These are phyloP conservation scores for Leccinum fuscescens DNA, from an alignment of 1,284 basidiomycete species.

Conservation along the genomic window DNA sequence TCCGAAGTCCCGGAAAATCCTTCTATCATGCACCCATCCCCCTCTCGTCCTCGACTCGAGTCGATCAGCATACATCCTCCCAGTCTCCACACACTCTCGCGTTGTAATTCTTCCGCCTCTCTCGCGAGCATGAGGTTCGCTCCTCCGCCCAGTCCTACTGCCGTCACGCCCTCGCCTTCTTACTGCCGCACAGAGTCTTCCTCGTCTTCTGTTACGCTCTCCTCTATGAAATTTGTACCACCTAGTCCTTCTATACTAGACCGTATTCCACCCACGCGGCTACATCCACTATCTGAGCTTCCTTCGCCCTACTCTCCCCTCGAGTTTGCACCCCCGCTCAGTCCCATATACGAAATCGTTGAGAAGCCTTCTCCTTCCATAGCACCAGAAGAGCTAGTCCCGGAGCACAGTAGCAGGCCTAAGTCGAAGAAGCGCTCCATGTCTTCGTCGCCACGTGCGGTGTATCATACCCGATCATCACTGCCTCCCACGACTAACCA, in stretches of 20 bases:
- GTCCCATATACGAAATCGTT: slow-evolving; percentile 27
- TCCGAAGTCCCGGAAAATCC: slow-evolving; percentile 27
- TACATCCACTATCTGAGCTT: slow-evolving; percentile 18
- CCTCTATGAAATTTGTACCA: slow-evolving; percentile 30
- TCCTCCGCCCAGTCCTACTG: slow-evolving; percentile 30
- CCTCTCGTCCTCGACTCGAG: slow-evolving; percentile 13
- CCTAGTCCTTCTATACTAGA: slow-evolving; percentile 26
- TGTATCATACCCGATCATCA: slow-evolving; percentile 12
- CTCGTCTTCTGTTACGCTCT: slow-evolving; percentile 21
- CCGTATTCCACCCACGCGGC: not conserved
- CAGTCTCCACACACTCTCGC: slow-evolving; percentile 15
- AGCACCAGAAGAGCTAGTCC: slow-evolving; percentile 30
- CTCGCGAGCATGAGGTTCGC: slow-evolving; percentile 34
- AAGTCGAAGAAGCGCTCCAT: slow-evolving; percentile 26
- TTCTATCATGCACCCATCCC: slow-evolving; percentile 6
- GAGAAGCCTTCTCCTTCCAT: slow-evolving; percentile 41
- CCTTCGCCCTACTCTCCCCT: slow-evolving; percentile 31
- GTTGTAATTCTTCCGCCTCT: slow-evolving; percentile 21
- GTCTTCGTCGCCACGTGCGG: slow-evolving; percentile 26
- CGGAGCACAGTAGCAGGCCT: slow-evolving; percentile 16
- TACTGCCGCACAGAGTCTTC: slow-evolving; percentile 8
- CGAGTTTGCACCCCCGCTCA: slow-evolving; percentile 28
- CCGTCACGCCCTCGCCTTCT: slow-evolving; percentile 7
- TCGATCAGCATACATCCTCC: slow-evolving; percentile 24
- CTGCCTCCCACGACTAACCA: slow-evolving; percentile 64